A percentile compares a stretch with the other conserved stretches of the same genome.
Evolutionary conservation across 345 rosid genomes (phyloP).

Genomic region (Carallia brachiata): DNA sequence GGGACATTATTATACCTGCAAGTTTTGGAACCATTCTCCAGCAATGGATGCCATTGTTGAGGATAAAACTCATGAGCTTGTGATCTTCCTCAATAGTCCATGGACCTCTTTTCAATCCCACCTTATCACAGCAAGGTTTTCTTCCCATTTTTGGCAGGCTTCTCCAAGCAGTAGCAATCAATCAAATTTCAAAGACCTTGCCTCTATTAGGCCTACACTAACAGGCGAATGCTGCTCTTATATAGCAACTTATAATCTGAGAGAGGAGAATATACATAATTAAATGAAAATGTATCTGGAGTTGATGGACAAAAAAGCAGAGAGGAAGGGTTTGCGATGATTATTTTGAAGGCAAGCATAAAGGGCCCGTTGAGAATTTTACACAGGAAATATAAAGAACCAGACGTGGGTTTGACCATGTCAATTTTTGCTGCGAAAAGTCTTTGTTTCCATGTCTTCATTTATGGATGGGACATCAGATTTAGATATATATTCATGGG

Average conservation of each 20-base stretch:
- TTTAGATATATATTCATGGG: too few species aligned
- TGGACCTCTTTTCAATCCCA: slow-evolving; percentile 91
- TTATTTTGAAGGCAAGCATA: slow-evolving; percentile 28
- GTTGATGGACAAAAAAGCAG: slow-evolving; percentile 24
- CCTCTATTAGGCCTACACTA: not conserved
- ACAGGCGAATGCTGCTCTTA: slow-evolving; percentile 10
- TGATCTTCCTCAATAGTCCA: slow-evolving; percentile 98
- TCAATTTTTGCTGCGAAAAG: not conserved
- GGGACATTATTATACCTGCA: slow-evolving; percentile 57
- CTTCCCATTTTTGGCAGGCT: slow-evolving; percentile 54
- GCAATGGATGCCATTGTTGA: slow-evolving; percentile 88
- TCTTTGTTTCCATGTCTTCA: not conserved
- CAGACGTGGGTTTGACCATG: slow-evolving; percentile 35
- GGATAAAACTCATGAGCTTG: slow-evolving; percentile 80
- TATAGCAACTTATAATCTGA: slow-evolving; percentile 19
- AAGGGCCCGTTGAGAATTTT: slow-evolving; percentile 1
- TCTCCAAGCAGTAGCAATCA: too few species aligned
- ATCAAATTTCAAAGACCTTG: not conserved
- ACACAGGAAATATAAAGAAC: slow-evolving; percentile 14
- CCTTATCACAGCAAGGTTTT: slow-evolving; percentile 90
- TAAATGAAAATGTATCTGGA: slow-evolving; percentile 23
- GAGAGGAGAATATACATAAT: slow-evolving; percentile 37
- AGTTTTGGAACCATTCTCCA: slow-evolving; percentile 94
- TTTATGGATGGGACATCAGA: too few species aligned
- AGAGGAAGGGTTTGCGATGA: not conserved